Base-by-base conservation (phyloP, 768 basidiomycete species). In the Pilatotrama ljubarskyi region DNA sequence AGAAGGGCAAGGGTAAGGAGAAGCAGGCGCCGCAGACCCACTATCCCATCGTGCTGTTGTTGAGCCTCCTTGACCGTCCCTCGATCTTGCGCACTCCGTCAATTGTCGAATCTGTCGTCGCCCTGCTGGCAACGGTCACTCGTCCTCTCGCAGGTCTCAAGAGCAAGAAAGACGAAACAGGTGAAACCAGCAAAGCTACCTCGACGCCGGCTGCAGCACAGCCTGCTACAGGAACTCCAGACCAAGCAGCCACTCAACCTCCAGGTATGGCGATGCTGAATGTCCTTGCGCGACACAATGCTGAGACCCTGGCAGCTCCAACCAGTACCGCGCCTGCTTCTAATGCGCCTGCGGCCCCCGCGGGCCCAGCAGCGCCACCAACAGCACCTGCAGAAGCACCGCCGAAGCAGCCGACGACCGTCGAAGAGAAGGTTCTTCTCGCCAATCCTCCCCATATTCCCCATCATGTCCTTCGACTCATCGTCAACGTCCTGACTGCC, bases 1-100 rank as follows among this genome's bases (percentile, higher is more conserved):
- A 90, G 74, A 97, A 97, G 73, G 95, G 94, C 9, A 98, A 97
- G 74, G 95, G 93, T 20, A 98, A 97, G 73, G 95, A 98, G 70
- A 93, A 90, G 68, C 88, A 87, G 65, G 76, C 77, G 2, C 79
- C 89, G 0, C 90, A 91, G 68, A 88, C 88, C 0, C 90, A 95
- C 65, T 97, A 90, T 72, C 96, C 96, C 5, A 87, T 99, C 55
- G 93, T 96, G 51, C 80, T 95, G 7, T 78, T 99, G 5, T 82
- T 99, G 24, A 84, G 90, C 29, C 80, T 99, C 13, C 81, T 99
- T 51, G 95, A 98, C 68, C 85, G 93, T 2, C 88, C 92, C 61
- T 84, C 86, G 0, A 80, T 99, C 18, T 83, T 98, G 41, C 88
- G 87, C 69, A 92, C 94, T 0, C 88, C 94, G 1, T 84, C 90